Evolutionary conservation across 2,329 filamentous ascomycete genomes (phyloP).

Genomic region (Tolypocladium pustulatum): DNA sequence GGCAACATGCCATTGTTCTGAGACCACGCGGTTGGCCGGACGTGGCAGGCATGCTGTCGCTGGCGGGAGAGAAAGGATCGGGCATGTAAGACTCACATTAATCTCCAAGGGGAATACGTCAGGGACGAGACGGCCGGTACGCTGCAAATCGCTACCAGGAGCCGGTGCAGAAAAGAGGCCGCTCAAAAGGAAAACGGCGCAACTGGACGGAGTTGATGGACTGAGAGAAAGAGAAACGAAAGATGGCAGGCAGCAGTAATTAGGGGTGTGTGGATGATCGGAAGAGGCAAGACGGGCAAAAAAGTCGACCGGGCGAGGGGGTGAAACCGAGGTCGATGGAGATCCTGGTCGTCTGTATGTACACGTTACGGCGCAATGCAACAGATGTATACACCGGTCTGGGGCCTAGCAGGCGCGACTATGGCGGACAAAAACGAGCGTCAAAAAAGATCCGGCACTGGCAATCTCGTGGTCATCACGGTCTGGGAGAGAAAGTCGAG

Average conservation of each 20-base stretch:
- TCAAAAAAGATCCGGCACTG: background rate
- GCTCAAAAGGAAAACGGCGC: background rate
- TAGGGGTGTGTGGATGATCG: background rate
- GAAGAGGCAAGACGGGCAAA: background rate
- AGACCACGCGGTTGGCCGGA: slow-evolving; percentile 16
- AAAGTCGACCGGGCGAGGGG: slow-evolving; percentile 1
- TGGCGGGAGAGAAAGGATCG: slow-evolving; percentile 15
- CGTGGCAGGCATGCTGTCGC: slow-evolving; percentile 16
- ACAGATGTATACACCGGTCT: background rate
- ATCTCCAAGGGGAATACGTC: slow-evolving; percentile 16
- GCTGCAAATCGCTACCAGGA: background rate
- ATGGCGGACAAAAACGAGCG: background rate
- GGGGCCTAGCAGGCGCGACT: background rate
- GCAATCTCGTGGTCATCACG: background rate
- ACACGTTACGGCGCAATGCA: background rate
- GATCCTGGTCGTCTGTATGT: slow-evolving; percentile 1
- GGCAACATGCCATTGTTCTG: background rate
- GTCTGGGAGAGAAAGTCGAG: background rate
- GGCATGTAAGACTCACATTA: slow-evolving; percentile 21
- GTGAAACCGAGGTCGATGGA: slow-evolving; percentile 2
- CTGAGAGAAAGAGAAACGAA: background rate
- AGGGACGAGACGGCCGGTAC: background rate
- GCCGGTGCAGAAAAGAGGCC: background rate
- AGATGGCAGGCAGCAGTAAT: background rate
- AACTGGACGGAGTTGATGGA: background rate